phyloP scores from a whole-genome alignment of 192 early-diverging fungal genomes.

The Physocladia obscura region DNA sequence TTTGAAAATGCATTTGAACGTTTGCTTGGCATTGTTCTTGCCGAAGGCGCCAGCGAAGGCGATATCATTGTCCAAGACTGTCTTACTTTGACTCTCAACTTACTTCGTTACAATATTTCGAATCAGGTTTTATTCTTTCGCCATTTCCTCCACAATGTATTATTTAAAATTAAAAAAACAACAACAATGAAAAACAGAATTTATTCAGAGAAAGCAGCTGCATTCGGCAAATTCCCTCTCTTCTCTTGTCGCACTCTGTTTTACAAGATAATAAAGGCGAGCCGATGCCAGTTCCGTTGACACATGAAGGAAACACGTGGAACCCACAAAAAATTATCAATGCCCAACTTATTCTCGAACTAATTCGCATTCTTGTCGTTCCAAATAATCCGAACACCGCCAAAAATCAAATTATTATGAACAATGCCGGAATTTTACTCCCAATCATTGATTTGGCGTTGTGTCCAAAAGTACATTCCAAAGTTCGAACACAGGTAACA shows the following conservation, averaged over 20 bases:
- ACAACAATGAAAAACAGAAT: too few species aligned
- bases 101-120: slow-evolving; percentile 93
- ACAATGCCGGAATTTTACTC: slow-evolving; percentile 76
- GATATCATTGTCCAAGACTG: slow-evolving; percentile 98
- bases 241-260: slow-evolving; percentile 60
- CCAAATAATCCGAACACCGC: slow-evolving; percentile 84
- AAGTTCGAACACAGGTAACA: slow-evolving; percentile 66
- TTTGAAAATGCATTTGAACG: slow-evolving; percentile 98
- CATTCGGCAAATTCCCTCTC: slow-evolving; percentile 80
- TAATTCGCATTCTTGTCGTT: slow-evolving; percentile 85
- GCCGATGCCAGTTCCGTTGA: slow-evolving; percentile 39
- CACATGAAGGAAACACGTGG: slow-evolving; percentile 52
- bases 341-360: slow-evolving; percentile 81
- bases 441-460: slow-evolving; percentile 79
- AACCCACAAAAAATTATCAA: slow-evolving; percentile 83
- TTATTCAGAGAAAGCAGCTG: slow-evolving; percentile 96
- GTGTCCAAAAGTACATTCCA: slow-evolving; percentile 70
- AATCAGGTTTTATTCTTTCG: slow-evolving; percentile 81
- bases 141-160: too few species aligned
- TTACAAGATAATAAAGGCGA: slow-evolving; percentile 37
- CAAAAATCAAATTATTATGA: slow-evolving; percentile 87
- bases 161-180: too few species aligned
- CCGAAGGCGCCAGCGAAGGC: slow-evolving; percentile 87
- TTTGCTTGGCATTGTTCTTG: slow-evolving; percentile 80
- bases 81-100: slow-evolving; percentile 85